Conservation (phyloP, 73 alveolate species). For the Strombidium stylifer region DNA sequence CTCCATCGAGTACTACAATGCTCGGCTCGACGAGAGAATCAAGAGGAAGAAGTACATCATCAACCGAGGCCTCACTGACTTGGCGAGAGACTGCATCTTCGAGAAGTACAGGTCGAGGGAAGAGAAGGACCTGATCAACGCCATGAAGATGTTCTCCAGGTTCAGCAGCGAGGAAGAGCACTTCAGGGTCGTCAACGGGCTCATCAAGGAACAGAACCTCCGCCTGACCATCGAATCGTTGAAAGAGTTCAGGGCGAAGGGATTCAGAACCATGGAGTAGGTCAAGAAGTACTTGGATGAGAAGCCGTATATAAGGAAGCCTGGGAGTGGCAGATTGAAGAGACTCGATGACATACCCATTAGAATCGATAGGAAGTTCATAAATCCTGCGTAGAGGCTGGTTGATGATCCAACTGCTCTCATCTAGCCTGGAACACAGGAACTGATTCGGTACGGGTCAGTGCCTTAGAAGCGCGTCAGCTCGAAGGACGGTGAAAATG, state of each 20-base stretch:
- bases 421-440: conserved; percentile 2
- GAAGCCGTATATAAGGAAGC: too few species aligned
- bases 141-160: conserved; percentile 85
- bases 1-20: conserved; percentile 91
- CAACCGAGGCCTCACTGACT: conserved; percentile 92
- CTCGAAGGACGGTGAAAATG: conserved; percentile 1
- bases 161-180: conserved; percentile 76
- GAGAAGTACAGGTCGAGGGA: conserved; percentile 69
- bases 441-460: not conserved
- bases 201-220: conserved; percentile 64
- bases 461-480: conserved; percentile 6
- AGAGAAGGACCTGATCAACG: conserved; percentile 51
- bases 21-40: conserved; percentile 93
- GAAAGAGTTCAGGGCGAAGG: conserved; percentile 63
- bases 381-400: conserved; percentile 5
- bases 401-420: conserved; percentile 5
- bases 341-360: conserved; percentile 2
- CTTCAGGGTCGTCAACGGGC: conserved; percentile 61
- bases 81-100: conserved; percentile 34
- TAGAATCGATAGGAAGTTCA: not conserved
- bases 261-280: conserved; percentile 72
- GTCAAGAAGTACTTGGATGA: conserved; percentile 68
- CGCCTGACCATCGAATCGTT: conserved; percentile 73
- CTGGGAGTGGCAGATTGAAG: conserved; percentile 50
- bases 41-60: conserved; percentile 93